These are phyloP conservation scores for Penicillium sp. DNA, from an alignment of 2,329 filamentous ascomycete genomes.

Conservation along the genomic window DNA sequence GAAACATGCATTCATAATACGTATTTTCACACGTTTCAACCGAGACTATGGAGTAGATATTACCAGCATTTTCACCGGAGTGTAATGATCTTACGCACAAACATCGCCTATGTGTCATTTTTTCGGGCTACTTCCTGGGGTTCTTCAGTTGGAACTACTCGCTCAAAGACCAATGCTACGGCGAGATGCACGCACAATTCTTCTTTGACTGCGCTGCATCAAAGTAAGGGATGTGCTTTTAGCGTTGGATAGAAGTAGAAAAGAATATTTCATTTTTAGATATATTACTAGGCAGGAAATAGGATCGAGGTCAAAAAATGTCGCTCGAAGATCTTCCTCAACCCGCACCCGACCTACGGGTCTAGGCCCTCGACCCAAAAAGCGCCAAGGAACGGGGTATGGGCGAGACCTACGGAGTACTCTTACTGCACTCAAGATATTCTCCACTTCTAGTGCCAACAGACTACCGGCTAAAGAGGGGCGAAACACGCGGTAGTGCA, in stretches of 20 bases:
- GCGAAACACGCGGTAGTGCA: background rate
- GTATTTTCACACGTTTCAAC: background rate
- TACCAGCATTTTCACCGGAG: too few relatives aligned
- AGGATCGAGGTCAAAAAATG: too few relatives aligned
- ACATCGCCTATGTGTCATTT: background rate
- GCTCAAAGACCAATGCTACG: background rate
- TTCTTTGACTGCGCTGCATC: background rate
- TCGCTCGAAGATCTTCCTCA: background rate
- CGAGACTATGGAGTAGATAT: background rate
- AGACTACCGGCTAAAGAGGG: too few relatives aligned
- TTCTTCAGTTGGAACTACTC: background rate
- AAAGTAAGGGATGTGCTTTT: background rate
- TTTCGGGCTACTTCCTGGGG: background rate
- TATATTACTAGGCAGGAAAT: too few relatives aligned
- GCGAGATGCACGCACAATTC: background rate
- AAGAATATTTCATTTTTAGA: too few relatives aligned
- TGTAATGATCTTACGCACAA: background rate
- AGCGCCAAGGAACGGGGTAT: background rate
- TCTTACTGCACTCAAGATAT: background rate
- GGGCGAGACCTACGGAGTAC: background rate
- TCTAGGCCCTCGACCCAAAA: background rate
- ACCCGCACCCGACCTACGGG: background rate
- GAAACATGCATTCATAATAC: too few relatives aligned
- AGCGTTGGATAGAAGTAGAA: background rate
- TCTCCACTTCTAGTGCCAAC: background rate